Evolutionary conservation across 2,329 filamentous ascomycete species (phyloP).

Genomic region (Huntiella abstrusa): DNA sequence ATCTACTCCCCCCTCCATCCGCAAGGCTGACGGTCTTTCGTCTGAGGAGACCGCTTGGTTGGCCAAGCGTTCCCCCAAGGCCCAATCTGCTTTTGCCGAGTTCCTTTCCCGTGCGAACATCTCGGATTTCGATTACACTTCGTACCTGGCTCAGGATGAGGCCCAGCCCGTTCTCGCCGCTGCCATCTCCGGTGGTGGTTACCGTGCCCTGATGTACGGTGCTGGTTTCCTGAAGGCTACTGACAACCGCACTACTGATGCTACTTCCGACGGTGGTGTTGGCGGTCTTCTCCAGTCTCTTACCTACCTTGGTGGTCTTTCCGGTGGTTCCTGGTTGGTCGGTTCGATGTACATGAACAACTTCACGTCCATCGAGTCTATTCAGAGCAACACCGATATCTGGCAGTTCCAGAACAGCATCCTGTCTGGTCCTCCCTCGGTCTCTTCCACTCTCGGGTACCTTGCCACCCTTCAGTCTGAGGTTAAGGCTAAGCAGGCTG

Average conservation of each 20-base stretch:
- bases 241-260: constrained; percentile 45
- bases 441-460: constrained; percentile 16
- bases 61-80: constrained; percentile 48
- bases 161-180: constrained; percentile 45
- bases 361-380: constrained; percentile 45
- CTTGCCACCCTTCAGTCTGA: constrained; percentile 20
- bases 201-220: constrained; percentile 69
- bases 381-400: constrained; percentile 19
- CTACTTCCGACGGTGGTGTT: constrained; percentile 40
- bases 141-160: constrained; percentile 40
- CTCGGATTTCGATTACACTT: constrained; percentile 53
- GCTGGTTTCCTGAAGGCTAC: constrained; percentile 65
- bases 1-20: constrained; percentile 45
- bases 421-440: constrained; percentile 19
- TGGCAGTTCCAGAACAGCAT: constrained; percentile 26
- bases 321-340: constrained; percentile 69
- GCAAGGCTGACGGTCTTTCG: constrained; percentile 36
- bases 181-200: constrained; percentile 68
- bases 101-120: constrained; percentile 58
- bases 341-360: constrained; percentile 75
- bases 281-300: constrained; percentile 64
- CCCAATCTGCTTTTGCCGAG: constrained; percentile 53
- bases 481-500: constrained; percentile 21
- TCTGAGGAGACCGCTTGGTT: constrained; percentile 63
- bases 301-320: constrained; percentile 66